Percentiles rank a stretch among this genome's conserved stretches.
Evolutionary conservation across 2,329 filamentous ascomycete species (phyloP).

Genomic region (Cyphellophora attinorum): DNA sequence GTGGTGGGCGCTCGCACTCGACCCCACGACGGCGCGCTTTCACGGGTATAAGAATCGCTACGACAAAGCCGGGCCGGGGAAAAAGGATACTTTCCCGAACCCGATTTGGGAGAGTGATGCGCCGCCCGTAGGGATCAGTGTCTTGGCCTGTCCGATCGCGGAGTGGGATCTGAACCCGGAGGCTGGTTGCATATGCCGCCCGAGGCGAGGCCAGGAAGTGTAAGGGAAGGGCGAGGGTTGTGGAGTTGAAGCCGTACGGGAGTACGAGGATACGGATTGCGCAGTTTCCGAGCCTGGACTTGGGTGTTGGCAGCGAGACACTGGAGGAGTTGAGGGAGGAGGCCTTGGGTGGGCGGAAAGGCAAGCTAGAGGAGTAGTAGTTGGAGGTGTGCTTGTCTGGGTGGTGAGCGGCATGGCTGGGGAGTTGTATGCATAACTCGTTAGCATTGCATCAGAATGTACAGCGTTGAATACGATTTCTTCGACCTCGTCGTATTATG

Average conservation of each 20-base stretch:
- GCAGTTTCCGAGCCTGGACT: constrained; percentile 27
- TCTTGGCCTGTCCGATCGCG: constrained; percentile 30
- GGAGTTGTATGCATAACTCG: no score
- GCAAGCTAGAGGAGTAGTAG: background rate
- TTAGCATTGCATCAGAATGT: no score
- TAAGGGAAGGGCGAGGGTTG: constrained; percentile 24
- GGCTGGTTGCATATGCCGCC: constrained; percentile 28
- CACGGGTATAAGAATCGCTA: constrained; percentile 13
- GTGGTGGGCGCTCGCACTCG: constrained; percentile 23
- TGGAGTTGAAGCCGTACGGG: constrained; percentile 37
- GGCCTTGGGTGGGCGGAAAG: constrained; percentile 1
- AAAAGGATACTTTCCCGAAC: constrained; percentile 9
- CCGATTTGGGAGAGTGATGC: constrained; percentile 23
- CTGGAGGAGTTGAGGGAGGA: constrained; percentile 7
- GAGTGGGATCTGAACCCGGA: constrained; percentile 23
- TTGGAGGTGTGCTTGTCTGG: no score
- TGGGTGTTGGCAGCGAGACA: constrained; percentile 14
- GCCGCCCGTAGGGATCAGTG: constrained; percentile 28
- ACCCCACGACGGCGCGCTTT: constrained; percentile 25
- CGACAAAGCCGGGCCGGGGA: constrained; percentile 3
- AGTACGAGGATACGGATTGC: constrained; percentile 39
- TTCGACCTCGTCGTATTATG: no score
- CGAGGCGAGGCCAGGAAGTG: constrained; percentile 23
- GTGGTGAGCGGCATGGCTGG: no score
- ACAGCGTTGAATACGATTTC: no score